Conservation (phyloP, 805 yeast genomes). For the Metschnikowia santaceciliae region DNA sequence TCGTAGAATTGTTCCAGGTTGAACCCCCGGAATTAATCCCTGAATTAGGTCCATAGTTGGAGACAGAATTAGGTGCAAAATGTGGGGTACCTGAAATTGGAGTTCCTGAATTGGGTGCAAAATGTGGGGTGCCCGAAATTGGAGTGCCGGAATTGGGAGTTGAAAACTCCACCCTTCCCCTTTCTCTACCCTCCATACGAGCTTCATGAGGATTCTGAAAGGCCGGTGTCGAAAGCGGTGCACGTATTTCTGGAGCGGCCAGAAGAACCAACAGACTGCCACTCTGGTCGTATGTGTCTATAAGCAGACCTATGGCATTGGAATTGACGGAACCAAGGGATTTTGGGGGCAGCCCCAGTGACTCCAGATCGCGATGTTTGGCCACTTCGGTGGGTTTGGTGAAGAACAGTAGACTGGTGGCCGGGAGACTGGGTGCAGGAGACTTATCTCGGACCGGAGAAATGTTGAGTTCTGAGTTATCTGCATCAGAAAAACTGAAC, state of each 20-base stretch:
- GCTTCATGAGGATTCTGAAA: conserved; percentile 1
- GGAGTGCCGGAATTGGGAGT: too few species aligned
- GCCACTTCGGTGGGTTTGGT: not conserved
- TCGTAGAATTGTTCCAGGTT: too few species aligned
- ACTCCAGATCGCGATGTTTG: not conserved
- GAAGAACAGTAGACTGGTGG: not conserved
- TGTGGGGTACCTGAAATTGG: too few species aligned
- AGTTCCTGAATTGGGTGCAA: too few species aligned
- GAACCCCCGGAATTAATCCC: too few species aligned
- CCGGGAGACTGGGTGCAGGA: not conserved
- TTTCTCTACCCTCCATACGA: too few species aligned
- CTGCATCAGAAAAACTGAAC: conserved; percentile 26
- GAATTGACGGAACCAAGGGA: conserved; percentile 21
- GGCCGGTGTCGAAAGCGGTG: conserved; percentile 4
- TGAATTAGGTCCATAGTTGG: too few species aligned
- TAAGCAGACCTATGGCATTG: conserved; percentile 26
- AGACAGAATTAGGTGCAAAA: too few species aligned
- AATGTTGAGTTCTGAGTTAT: conserved; percentile 22
- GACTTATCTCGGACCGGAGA: conserved; percentile 11
- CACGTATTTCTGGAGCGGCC: not conserved
- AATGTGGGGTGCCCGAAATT: too few species aligned
- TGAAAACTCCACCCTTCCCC: too few species aligned
- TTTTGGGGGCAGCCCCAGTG: conserved; percentile 19
- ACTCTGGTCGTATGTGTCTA: conserved; percentile 28
- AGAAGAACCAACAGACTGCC: conserved; percentile 20